phyloP scores from a whole-genome alignment of 345 rosid species.

The Rubroshorea leprosula region DNA sequence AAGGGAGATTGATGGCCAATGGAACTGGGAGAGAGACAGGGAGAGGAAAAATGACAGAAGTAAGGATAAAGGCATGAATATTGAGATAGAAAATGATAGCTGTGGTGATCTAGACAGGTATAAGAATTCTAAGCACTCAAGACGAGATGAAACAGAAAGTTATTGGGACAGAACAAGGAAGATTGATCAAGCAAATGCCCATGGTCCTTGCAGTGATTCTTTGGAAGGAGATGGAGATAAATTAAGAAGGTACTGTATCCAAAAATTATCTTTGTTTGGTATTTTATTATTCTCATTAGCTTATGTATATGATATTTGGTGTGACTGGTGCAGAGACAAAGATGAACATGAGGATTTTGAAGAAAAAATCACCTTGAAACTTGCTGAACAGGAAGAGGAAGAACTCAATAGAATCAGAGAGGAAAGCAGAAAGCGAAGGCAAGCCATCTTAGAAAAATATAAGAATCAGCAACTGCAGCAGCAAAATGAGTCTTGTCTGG shows the following conservation, averaged over 20 bases:
- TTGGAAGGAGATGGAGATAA: constrained; percentile 28
- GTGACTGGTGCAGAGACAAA: constrained; percentile 40
- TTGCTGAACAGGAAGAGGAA: constrained; percentile 77
- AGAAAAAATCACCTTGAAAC: constrained; percentile 46
- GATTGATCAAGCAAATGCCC: constrained; percentile 23
- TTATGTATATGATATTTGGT: constrained; percentile 10
- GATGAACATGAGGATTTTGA: constrained; percentile 64
- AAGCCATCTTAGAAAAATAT: constrained; percentile 75
- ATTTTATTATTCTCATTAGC: constrained; percentile 2
- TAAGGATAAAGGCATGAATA: constrained; percentile 40
- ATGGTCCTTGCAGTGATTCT: constrained; percentile 29
- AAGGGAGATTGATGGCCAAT: constrained; percentile 22
- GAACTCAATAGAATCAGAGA: constrained; percentile 80
- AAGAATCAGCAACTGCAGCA: constrained; percentile 49
- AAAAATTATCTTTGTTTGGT: constrained; percentile 1
- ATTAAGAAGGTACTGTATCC: constrained; percentile 36
- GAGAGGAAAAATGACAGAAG: constrained; percentile 35
- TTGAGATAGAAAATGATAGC: constrained; percentile 29
- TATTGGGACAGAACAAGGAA: constrained; percentile 25
- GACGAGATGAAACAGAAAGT: constrained; percentile 24
- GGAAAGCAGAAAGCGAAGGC: constrained; percentile 82
- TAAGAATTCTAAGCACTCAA: constrained; percentile 24
- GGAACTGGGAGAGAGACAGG: constrained; percentile 22
- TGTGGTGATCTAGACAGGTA: constrained; percentile 26
- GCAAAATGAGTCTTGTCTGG: constrained; percentile 28